These are phyloP conservation scores for Nematocida sp. DNA, from an alignment of 371 early-diverging fungal species.

Conservation along the genomic window DNA sequence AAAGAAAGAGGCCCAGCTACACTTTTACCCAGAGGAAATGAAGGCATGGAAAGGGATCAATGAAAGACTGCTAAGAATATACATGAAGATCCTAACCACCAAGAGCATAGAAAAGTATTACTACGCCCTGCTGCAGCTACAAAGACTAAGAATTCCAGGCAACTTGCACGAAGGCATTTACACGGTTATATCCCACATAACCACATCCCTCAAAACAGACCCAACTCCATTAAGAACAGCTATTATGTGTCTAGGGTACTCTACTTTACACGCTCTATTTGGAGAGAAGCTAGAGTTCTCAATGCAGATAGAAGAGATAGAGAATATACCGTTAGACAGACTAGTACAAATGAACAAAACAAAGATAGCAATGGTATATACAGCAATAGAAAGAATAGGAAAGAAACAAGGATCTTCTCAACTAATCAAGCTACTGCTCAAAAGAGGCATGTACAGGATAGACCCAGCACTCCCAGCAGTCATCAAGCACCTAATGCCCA, in stretches of 20 bases:
- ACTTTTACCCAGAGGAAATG: constrained; percentile 40
- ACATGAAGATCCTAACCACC: constrained; percentile 8
- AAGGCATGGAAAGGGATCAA: constrained; percentile 46
- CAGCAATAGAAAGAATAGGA: background rate
- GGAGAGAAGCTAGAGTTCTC: constrained; percentile 31
- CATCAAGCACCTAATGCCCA: constrained; percentile 34
- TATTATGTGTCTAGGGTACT: constrained; percentile 17
- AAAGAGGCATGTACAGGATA: constrained; percentile 40
- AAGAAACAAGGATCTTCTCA: constrained; percentile 12
- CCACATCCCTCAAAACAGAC: background rate
- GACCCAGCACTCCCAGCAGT: background rate
- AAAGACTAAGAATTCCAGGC: constrained; percentile 24
- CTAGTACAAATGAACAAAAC: constrained; percentile 8
- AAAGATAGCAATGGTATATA: constrained; percentile 12
- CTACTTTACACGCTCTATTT: constrained; percentile 21
- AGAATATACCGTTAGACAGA: constrained; percentile 15
- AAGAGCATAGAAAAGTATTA: constrained; percentile 22
- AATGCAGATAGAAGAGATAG: constrained; percentile 37
- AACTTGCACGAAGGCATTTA: constrained; percentile 42
- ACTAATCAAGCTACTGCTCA: constrained; percentile 27
- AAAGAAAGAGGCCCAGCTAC: constrained; percentile 49
- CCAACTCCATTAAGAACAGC: constrained; percentile 17
- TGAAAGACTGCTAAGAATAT: constrained; percentile 45
- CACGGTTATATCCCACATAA: constrained; percentile 9
- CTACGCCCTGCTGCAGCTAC: constrained; percentile 15